Base-by-base conservation (phyloP, 192 early-diverging fungal species). In the Spizellomyces sp. region DNA sequence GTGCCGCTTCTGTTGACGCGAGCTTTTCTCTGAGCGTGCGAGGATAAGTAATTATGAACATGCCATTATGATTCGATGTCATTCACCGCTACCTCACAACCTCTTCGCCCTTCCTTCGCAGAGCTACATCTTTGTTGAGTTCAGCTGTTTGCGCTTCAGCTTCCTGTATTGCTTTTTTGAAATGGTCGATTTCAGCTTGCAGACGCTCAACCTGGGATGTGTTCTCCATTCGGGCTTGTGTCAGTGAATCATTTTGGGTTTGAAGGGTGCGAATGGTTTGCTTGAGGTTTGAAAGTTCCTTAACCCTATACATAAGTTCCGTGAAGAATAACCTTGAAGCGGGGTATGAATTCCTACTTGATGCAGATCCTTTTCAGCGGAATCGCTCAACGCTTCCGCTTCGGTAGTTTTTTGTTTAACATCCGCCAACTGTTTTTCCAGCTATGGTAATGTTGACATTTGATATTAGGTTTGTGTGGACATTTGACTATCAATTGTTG, bases 401-500 rank as follows among this genome's bases (percentile, higher is more conserved):
- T 76, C 74, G 19, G 44, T 9, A 5, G 19, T n/a, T 9, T 57
- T 45, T 27, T 75, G 73, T 42, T 71, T 79, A 5, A 75, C 47
- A 8, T 14, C 41, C 52, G 60, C 27, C 12, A 81, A 45, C 60
- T 78, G 73, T 15, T 46, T 67, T 50, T 77, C 73, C 19, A 81
- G 69, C 69, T 78, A 44, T 19, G 12, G 6, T 48, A 52, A n/a
- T 48, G 12, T 14, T 48, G 48, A 17, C 19, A 27, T 66, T 42
- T 15, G 21, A 19, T 8, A 61, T 27, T 73, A 36, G 27, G 27
- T 36, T 36, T 36, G 27, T 2, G 27, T 36, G 27, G 27, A 36
- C 3, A 12, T 70, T 21, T 66, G 8, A 60, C 12, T 56, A 15
- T 61, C 59, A 14, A 27, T 2, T 14, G 22, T 12, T 14, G 12